Evolutionary conservation across 1,139 yeast species (phyloP).

Genomic region (Tardiomyces depauwii): DNA sequence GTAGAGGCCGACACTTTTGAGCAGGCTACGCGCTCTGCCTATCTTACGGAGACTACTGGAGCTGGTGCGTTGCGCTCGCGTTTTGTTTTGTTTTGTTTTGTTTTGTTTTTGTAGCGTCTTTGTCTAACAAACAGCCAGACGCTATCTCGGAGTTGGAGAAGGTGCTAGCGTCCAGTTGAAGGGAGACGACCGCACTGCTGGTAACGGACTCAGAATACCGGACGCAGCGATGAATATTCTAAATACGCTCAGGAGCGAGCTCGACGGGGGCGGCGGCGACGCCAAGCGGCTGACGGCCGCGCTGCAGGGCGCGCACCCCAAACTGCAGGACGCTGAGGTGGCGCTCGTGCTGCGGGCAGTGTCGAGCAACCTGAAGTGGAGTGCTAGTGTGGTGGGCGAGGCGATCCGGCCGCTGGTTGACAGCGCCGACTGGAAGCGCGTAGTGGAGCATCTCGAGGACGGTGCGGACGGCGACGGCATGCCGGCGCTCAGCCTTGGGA

Average conservation of each 20-base stretch:
- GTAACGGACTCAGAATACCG: too few relatives aligned
- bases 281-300: neutral
- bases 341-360: neutral
- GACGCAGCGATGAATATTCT: neutral
- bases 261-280: neutral
- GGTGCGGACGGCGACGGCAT: neutral
- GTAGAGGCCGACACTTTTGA: neutral
- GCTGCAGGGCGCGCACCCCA: neutral
- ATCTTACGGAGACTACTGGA: neutral
- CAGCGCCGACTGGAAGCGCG: neutral
- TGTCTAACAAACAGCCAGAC: too few relatives aligned
- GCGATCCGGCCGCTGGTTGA: neutral
- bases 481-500: constrained; percentile 2
- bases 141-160: too few relatives aligned
- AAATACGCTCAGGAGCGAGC: neutral
- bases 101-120: too few relatives aligned
- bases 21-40: neutral
- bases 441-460: neutral
- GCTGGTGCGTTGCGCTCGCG: too few relatives aligned
- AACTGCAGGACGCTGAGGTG: neutral
- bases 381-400: neutral
- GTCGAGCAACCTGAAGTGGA: neutral
- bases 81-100: too few relatives aligned
- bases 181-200: too few relatives aligned
- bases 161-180: too few relatives aligned